These are phyloP conservation scores for Parathielavia hyrcaniae DNA, from an alignment of 495 filamentous ascomycete genomes.

Conservation along the genomic window DNA sequence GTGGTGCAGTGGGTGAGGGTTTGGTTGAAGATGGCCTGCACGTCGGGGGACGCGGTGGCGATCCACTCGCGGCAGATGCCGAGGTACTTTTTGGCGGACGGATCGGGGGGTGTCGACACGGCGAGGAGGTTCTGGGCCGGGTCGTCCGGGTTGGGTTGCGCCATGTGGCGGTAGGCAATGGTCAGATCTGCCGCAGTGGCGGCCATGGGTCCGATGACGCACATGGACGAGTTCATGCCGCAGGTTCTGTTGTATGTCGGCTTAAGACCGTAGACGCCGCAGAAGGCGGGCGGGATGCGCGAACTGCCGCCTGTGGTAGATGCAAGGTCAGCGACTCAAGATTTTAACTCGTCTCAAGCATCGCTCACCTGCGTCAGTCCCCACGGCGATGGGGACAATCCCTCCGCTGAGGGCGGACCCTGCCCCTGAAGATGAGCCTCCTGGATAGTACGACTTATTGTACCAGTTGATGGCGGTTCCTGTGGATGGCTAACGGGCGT, in stretches of 20 bases:
- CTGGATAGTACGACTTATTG: slow-evolving; percentile 73
- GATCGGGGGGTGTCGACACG: slow-evolving; percentile 40
- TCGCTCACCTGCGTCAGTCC: slow-evolving; percentile 62
- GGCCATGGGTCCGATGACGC: slow-evolving; percentile 71
- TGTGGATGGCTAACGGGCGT: slow-evolving; percentile 55
- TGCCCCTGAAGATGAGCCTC: slow-evolving; percentile 80
- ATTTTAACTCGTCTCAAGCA: background rate
- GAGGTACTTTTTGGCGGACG: slow-evolving; percentile 44
- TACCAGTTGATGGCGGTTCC: slow-evolving; percentile 84
- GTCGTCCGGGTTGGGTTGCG: slow-evolving; percentile 57
- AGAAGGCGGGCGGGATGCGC: slow-evolving; percentile 73
- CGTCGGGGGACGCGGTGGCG: slow-evolving; percentile 56
- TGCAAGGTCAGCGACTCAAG: background rate
- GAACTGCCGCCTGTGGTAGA: slow-evolving; percentile 58
- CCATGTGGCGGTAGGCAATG: slow-evolving; percentile 69
- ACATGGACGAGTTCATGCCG: slow-evolving; percentile 54
- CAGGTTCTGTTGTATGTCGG: slow-evolving; percentile 66
- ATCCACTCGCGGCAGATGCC: slow-evolving; percentile 77
- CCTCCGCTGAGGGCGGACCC: slow-evolving; percentile 72
- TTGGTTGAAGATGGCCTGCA: slow-evolving; percentile 53
- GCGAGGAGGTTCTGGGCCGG: slow-evolving; percentile 36
- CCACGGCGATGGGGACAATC: slow-evolving; percentile 73
- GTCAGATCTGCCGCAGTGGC: slow-evolving; percentile 74
- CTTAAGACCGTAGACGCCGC: slow-evolving; percentile 85
- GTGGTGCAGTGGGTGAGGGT: slow-evolving; percentile 57